Percentiles rank a stretch among this genome's conserved stretches.
phyloP scores from a whole-genome alignment of 495 filamentous ascomycete species.

The Aspergillus cavernicola region DNA sequence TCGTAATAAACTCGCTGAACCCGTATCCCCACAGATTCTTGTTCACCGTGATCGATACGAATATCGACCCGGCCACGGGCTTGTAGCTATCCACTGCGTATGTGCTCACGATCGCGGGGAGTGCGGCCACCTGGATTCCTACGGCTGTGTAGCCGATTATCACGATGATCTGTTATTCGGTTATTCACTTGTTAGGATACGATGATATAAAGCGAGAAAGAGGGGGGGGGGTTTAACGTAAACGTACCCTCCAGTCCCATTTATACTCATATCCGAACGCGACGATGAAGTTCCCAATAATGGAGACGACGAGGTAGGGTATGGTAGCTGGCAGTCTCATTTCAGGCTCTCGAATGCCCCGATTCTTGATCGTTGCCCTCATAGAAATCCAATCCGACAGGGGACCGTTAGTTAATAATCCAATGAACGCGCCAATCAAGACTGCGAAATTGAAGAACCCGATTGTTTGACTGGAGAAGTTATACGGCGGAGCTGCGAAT shows the following conservation, averaged over 20 bases:
- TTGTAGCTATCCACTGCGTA: conserved; percentile 63
- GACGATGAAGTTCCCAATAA: conserved; percentile 58
- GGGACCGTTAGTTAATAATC: neutral
- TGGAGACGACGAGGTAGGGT: conserved; percentile 30
- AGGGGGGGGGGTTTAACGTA: too few relatives aligned
- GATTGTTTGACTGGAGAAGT: conserved; percentile 49
- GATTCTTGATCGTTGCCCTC: neutral
- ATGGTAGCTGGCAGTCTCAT: neutral
- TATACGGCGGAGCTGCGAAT: conserved; percentile 57
- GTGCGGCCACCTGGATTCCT: conserved; percentile 54
- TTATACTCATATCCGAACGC: conserved; percentile 57
- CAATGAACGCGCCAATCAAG: conserved; percentile 47
- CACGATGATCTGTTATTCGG: conserved; percentile 33
- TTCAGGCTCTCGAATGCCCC: neutral
- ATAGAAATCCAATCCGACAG: neutral
- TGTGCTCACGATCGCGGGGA: conserved; percentile 47
- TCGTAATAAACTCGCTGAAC: conserved; percentile 46
- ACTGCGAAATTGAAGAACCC: conserved; percentile 47
- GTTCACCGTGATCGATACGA: conserved; percentile 58
- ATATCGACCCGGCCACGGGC: conserved; percentile 54
- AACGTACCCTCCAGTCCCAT: conserved; percentile 50
- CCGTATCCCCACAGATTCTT: conserved; percentile 60
- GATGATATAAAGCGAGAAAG: too few relatives aligned
- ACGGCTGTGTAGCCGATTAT: conserved; percentile 52
- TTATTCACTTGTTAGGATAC: too few relatives aligned